Evolutionary conservation across 768 basidiomycete genomes (phyloP).

Genomic region (Panellus pusillus): DNA sequence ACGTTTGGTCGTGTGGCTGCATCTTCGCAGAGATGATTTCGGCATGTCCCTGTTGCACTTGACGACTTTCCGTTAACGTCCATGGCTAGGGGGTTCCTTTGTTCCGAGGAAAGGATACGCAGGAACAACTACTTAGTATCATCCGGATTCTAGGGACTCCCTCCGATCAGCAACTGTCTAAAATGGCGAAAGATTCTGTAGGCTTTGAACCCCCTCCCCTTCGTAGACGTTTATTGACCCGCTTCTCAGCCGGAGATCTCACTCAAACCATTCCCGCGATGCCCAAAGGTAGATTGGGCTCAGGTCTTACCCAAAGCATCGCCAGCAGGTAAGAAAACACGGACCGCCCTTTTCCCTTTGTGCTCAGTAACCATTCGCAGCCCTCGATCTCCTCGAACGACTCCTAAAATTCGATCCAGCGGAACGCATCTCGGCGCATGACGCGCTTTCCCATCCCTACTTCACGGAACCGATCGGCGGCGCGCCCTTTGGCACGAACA

Average conservation of each 20-base stretch:
- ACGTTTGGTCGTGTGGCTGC: slow-evolving; percentile 98
- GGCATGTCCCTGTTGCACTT: slow-evolving; percentile 71
- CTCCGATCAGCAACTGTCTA: slow-evolving; percentile 80
- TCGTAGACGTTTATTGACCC: slow-evolving; percentile 1
- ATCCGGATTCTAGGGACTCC: slow-evolving; percentile 98
- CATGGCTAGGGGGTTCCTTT: background rate
- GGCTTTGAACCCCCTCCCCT: slow-evolving; percentile 28
- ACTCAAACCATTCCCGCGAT: slow-evolving; percentile 83
- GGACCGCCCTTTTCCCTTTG: background rate
- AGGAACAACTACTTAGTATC: slow-evolving; percentile 96
- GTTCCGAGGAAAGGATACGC: slow-evolving; percentile 95
- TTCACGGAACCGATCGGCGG: slow-evolving; percentile 62
- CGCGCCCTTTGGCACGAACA: slow-evolving; percentile 47
- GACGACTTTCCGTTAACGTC: background rate
- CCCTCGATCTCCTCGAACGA: slow-evolving; percentile 91
- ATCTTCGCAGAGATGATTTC: slow-evolving; percentile 99
- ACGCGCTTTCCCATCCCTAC: slow-evolving; percentile 91
- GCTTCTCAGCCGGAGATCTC: slow-evolving; percentile 71
- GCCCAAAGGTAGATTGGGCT: slow-evolving; percentile 78
- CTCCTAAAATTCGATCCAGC: slow-evolving; percentile 95
- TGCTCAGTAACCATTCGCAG: slow-evolving; percentile 37
- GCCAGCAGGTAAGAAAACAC: slow-evolving; percentile 58
- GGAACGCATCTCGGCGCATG: slow-evolving; percentile 86
- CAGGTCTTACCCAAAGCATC: slow-evolving; percentile 86
- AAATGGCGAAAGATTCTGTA: slow-evolving; percentile 90